Evolutionary conservation across 2,329 filamentous ascomycete genomes (phyloP), one percentile per base, ranked within the genome.

Genomic region (Parastagonospora nodorum): DNA sequence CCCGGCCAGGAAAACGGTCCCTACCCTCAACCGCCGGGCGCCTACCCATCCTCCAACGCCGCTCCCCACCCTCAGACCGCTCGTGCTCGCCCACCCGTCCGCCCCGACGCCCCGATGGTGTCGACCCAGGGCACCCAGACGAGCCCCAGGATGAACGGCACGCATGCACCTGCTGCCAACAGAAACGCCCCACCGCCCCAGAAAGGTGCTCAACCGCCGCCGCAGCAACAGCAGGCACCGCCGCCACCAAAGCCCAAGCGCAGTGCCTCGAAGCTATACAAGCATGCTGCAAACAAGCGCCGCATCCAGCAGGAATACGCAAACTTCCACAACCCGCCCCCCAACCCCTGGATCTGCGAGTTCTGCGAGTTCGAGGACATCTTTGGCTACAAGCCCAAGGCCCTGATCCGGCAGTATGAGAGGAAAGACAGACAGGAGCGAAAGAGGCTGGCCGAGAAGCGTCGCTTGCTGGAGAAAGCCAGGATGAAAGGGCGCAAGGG

Each of bases 301-400:
- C 88, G 88, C 51, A 83, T 89, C 40, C 83, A 90, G 66, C 89
- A 94, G 53, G 84, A 89, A 63, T 88, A 89, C 58, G 82, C 84
- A 49, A 95, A 94, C 71, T 85, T 84, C 55, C 86, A 89, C 63
- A 87, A 89, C 64, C 88, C 89, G 1, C 88, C 89, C 0, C 88
- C 90, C 58, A 90, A 96, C 54, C 83, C 92, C 43, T 97, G 92
- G 90, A 92, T 97, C 40, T 99, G 94, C 75, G 90, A 97, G 67
- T 97, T 97, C 71, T 99, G 94, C 78, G 94, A 99, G 74, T 99
- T 97, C 69, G 93, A 97, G 75, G 85, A 86, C 45, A 97, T 99
- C 42, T 97, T 96, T 71, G 93, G 93, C n/a, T 82, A 82, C 45
- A 89, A 89, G 2, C 94, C 94, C 0, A 83, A 85, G 63, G 91